Percentiles rank a stretch among this genome's conserved stretches.
Conservation (phyloP, 2,329 filamentous ascomycete species). For the Spiromastix sp. region DNA sequence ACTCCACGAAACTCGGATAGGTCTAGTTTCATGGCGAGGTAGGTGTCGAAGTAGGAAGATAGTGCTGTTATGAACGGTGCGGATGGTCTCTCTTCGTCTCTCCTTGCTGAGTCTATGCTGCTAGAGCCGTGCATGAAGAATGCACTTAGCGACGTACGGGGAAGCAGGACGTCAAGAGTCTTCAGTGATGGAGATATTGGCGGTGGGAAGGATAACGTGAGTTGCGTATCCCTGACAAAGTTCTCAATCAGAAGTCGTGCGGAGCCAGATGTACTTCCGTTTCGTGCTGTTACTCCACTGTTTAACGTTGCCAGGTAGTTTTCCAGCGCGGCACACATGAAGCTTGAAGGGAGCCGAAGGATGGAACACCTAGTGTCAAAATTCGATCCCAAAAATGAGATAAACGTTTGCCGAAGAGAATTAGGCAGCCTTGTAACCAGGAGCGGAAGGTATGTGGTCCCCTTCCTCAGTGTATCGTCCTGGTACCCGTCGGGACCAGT, state of each 20-base stretch:
- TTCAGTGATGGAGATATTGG: slow-evolving; percentile 25
- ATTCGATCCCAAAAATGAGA: slow-evolving; percentile 38
- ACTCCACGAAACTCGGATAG: slow-evolving; percentile 8
- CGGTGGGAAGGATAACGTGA: slow-evolving; percentile 28
- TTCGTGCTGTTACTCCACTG: not conserved
- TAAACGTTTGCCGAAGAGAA: slow-evolving; percentile 37
- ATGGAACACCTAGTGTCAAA: slow-evolving; percentile 42
- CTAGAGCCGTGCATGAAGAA: slow-evolving; percentile 15
- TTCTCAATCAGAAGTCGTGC: slow-evolving; percentile 17
- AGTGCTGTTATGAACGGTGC: slow-evolving; percentile 19
- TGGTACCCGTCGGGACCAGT: slow-evolving; percentile 18
- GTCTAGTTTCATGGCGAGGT: slow-evolving; percentile 31
- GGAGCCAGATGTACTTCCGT: slow-evolving; percentile 2
- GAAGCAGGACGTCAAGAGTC: slow-evolving; percentile 24
- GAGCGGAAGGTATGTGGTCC: slow-evolving; percentile 40
- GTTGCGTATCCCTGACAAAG: slow-evolving; percentile 28
- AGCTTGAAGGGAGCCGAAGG: slow-evolving; percentile 33
- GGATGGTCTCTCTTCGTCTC: slow-evolving; percentile 4
- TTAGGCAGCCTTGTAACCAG: slow-evolving; percentile 42
- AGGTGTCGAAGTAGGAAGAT: slow-evolving; percentile 25
- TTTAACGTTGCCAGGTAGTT: slow-evolving; percentile 20
- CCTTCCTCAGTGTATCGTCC: slow-evolving; percentile 11
- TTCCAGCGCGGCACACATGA: slow-evolving; percentile 37
- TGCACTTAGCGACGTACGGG: slow-evolving; percentile 17
- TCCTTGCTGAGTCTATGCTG: not conserved